phyloP scores from a whole-genome alignment of 352 stramenopile genomes.

The Pythium periplocum region DNA sequence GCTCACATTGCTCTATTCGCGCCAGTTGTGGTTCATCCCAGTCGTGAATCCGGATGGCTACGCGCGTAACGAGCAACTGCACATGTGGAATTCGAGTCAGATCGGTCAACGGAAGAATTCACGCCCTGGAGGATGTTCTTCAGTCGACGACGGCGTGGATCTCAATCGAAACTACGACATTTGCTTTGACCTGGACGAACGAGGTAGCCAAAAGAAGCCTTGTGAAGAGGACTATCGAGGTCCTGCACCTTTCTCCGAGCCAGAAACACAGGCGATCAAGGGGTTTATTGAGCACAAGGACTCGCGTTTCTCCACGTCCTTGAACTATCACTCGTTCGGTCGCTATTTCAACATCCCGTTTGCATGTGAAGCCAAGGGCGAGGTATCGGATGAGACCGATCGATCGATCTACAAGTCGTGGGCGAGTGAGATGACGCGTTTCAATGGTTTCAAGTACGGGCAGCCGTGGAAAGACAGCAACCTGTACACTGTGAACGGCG shows the following conservation, averaged over 20 bases:
- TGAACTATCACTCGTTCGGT: constrained; percentile 87
- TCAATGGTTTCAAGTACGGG: constrained; percentile 70
- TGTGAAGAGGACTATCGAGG: constrained; percentile 79
- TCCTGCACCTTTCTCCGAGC: constrained; percentile 65
- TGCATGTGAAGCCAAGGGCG: constrained; percentile 59
- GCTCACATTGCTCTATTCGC: constrained; percentile 46
- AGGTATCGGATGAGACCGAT: constrained; percentile 21
- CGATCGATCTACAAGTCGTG: constrained; percentile 41
- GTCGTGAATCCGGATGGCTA: constrained; percentile 85
- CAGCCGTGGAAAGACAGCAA: constrained; percentile 83
- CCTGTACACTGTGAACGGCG: constrained; percentile 82
- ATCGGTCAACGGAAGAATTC: constrained; percentile 73
- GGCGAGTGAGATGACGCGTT: constrained; percentile 64
- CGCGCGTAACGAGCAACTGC: constrained; percentile 57
- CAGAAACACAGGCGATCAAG: constrained; percentile 72
- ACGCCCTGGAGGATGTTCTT: constrained; percentile 2
- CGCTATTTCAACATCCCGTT: constrained; percentile 82
- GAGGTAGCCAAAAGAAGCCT: constrained; percentile 56
- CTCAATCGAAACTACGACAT: constrained; percentile 85
- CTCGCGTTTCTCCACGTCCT: constrained; percentile 49
- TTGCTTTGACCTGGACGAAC: constrained; percentile 56
- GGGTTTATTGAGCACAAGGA: constrained; percentile 44
- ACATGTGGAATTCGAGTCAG: constrained; percentile 39
- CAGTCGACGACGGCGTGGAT: constrained; percentile 45
- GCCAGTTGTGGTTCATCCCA: constrained; percentile 80